Base-by-base conservation (phyloP, 2,329 filamentous ascomycete species). In the Tothia fuscella region DNA sequence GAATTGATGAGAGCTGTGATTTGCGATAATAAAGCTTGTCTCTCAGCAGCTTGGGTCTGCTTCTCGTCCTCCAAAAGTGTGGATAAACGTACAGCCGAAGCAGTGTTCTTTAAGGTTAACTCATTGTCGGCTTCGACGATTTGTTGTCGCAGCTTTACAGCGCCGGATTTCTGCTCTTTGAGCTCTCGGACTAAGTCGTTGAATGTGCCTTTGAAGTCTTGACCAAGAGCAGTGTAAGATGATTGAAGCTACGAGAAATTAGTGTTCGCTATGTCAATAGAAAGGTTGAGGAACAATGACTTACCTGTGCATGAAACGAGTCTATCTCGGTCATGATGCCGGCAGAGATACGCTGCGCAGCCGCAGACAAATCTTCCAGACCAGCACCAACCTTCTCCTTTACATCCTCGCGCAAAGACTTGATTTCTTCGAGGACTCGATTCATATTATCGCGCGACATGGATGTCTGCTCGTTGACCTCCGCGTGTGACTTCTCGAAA, bases 341-440 rank as follows among this genome's bases (percentile, higher is more conserved):
- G 10, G 80, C 82, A 1, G 87, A 86, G 47, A 96, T 95, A 42
- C 82, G 79, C 61, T 89, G 85, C 2, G 89, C 87, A 7, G 88
- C 86, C 9, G 73, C 73, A 2, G 87, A 87, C 17, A 96, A 76
- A 20, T 85, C 79, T 52, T 85, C 80, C 32, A 96, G 68, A 6
- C 88, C 89, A 54, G 87, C 79, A 2, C 85, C 84, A 36, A 96
- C 84, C 47, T 82, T 81, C 37, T 74, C 69, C 66, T 95, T 95
- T 39, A 96, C 85, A 41, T 84, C 80, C 57, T 94, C 83, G 17
- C 89, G 77, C 19, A 96, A 70, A n/a, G 75, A 77, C 56, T 88
- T 88, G 57, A 96, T 94, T 56, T 93, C 89, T 53, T 91, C 84
- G 7, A 98, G 70, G 2, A 94, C 80, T n/a, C 75, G 68, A 52